Evolutionary conservation across 176 grass and related monocot genomes (phyloP).

Genomic region (Eragrostis nindensis): DNA sequence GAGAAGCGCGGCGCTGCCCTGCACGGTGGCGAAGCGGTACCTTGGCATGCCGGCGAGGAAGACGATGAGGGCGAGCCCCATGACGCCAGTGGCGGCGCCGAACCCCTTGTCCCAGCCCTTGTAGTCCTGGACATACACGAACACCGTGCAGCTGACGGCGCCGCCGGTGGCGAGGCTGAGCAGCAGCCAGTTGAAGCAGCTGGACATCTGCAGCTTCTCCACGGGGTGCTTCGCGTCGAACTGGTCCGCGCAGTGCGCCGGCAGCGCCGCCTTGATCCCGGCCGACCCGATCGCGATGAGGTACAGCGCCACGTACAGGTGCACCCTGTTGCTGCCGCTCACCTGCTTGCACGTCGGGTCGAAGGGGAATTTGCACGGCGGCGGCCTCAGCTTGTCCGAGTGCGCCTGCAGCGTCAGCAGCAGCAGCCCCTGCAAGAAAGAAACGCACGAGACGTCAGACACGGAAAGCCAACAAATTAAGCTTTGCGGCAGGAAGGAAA

Average conservation of each 20-base stretch:
- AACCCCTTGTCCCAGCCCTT: conserved; percentile 61
- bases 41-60: conserved; percentile 59
- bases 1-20: conserved; percentile 50
- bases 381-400: conserved; percentile 46
- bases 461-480: no score
- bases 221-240: conserved; percentile 63
- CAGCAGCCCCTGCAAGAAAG: conserved; percentile 54
- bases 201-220: conserved; percentile 61
- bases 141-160: conserved; percentile 56
- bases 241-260: conserved; percentile 81
- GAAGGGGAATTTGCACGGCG: background rate
- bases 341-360: conserved; percentile 37
- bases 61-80: conserved; percentile 44
- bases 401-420: conserved; percentile 70
- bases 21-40: conserved; percentile 54
- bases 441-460: no score
- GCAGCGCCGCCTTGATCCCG: conserved; percentile 63
- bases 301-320: conserved; percentile 59
- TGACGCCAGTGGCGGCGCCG: conserved; percentile 41
- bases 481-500: background rate
- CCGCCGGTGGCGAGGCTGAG: conserved; percentile 56
- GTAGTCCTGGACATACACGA: conserved; percentile 60
- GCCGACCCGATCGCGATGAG: conserved; percentile 68
- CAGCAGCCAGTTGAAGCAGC: conserved; percentile 92
- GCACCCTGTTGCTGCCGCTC: conserved; percentile 34